Percentiles rank a stretch among this genome's conserved stretches.
Evolutionary conservation across 257 asterid genomes (phyloP).

Genomic region (Ligustrum vulgare): DNA sequence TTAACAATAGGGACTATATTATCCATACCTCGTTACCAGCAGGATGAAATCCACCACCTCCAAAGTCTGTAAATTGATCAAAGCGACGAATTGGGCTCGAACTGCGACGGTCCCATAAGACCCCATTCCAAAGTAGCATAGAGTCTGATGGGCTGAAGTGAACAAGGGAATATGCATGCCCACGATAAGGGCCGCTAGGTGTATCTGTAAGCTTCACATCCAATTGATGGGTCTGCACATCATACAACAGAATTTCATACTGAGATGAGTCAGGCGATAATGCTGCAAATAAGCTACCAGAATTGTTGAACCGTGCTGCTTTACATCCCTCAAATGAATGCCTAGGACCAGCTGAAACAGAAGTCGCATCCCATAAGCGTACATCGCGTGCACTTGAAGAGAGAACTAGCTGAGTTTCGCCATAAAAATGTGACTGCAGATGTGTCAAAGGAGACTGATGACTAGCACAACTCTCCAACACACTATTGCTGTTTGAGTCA

Average conservation of each 20-base stretch:
- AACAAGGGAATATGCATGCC: conserved; percentile 66
- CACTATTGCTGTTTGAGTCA: conserved; percentile 69
- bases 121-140: conserved; percentile 93
- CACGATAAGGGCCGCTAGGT: conserved; percentile 56
- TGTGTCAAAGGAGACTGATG: conserved; percentile 86
- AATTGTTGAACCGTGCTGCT: conserved; percentile 82
- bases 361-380: conserved; percentile 81
- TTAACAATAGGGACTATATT: not conserved
- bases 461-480: conserved; percentile 73
- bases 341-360: conserved; percentile 78
- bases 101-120: conserved; percentile 88
- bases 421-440: conserved; percentile 62
- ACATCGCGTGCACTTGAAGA: conserved; percentile 89
- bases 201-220: conserved; percentile 69
- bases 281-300: conserved; percentile 73
- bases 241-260: conserved; percentile 87
- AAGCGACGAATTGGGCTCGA: conserved; percentile 75
- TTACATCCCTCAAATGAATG: conserved; percentile 88
- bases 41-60: conserved; percentile 99
- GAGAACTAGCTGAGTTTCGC: conserved; percentile 65
- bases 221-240: conserved; percentile 62
- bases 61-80: conserved; percentile 86
- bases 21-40: conserved; percentile 91
- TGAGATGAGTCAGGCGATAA: conserved; percentile 61
- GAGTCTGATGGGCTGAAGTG: conserved; percentile 86